phyloP scores from a whole-genome alignment of 129 eudicot genomes.

The Arctium lappa region DNA sequence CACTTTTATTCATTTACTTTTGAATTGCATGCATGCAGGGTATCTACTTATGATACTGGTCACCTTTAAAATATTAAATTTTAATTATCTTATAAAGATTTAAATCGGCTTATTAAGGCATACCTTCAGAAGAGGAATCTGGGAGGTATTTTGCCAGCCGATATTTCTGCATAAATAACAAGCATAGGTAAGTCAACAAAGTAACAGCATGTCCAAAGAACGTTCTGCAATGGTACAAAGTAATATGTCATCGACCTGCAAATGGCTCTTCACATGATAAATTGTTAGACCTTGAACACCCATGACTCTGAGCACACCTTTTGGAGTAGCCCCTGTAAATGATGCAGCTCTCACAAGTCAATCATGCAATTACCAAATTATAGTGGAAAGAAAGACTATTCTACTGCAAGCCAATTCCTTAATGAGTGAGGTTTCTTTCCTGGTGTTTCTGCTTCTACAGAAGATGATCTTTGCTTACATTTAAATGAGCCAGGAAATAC shows the following conservation, averaged over 20 bases:
- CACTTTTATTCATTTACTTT: background rate
- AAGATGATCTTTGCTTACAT: background rate
- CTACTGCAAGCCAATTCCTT: background rate
- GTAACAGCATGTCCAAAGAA: background rate
- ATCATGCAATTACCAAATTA: background rate
- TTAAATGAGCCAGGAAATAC: background rate
- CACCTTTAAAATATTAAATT: background rate
- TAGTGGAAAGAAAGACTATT: background rate
- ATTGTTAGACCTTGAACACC: conserved; percentile 67
- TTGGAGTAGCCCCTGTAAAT: conserved; percentile 59
- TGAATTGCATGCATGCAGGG: background rate
- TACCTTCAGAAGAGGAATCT: conserved; percentile 69
- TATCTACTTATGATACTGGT: background rate
- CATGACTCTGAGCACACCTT: conserved; percentile 75
- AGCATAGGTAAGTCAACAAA: background rate
- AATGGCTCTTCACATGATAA: conserved; percentile 72
- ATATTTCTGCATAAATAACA: conserved; percentile 43
- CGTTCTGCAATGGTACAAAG: background rate
- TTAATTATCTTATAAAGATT: background rate
- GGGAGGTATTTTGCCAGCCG: conserved; percentile 70
- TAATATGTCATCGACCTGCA: conserved; percentile 40
- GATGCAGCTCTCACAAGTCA: conserved; percentile 7
- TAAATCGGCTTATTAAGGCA: background rate
- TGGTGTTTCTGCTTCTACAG: conserved; percentile 1
- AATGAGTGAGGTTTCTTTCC: background rate